Evolutionary conservation across 75 land plant species (phyloP).

Genomic region (Picea sitchensis): DNA sequence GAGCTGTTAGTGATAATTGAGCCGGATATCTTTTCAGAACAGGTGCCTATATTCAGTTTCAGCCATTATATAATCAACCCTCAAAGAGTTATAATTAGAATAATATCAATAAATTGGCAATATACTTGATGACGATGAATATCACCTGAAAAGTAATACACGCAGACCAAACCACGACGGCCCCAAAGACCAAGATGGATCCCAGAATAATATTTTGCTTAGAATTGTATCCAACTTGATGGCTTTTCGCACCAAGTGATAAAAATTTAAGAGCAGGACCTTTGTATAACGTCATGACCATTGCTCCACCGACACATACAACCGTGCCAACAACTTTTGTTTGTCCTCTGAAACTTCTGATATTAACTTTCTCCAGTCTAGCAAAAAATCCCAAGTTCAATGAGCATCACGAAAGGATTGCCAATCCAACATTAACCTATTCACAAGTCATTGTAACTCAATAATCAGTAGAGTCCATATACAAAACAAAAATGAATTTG

Average conservation of each 20-base stretch:
- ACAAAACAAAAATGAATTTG: no score
- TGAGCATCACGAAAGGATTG: no score
- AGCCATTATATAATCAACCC: no score
- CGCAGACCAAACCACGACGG: conserved; percentile 25
- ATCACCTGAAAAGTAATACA: conserved; percentile 54
- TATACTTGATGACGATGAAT: neutral
- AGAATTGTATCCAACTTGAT: no score
- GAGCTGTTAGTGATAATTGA: conserved; percentile 56
- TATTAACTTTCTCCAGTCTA: neutral
- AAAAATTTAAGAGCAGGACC: neutral
- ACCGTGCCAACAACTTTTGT: neutral
- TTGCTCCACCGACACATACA: neutral
- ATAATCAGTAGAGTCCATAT: no score
- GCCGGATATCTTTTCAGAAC: conserved; percentile 47
- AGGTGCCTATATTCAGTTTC: conserved; percentile 24
- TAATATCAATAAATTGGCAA: neutral
- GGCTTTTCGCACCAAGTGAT: no score
- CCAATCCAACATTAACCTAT: no score
- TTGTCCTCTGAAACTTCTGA: neutral
- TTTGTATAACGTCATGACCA: conserved; percentile 3
- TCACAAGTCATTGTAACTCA: no score
- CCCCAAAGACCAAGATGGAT: conserved; percentile 24
- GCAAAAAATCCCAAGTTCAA: neutral
- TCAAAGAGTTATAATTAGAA: no score
- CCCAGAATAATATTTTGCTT: neutral